Conservation (phyloP, 2,329 filamentous ascomycete species). For the Coniochaeta sp. region DNA sequence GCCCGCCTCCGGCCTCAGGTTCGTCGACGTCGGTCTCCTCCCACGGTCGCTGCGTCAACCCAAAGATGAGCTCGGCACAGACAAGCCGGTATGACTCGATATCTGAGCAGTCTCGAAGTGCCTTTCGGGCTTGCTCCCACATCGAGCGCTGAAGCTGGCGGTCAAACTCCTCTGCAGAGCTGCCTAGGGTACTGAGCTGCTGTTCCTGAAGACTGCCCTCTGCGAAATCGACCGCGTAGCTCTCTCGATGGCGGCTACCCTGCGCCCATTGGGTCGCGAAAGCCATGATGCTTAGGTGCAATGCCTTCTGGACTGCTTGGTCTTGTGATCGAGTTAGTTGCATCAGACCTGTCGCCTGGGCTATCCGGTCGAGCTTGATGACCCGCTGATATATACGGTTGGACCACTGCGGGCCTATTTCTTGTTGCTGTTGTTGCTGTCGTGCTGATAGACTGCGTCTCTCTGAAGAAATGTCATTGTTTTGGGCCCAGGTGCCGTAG, state of each 20-base stretch:
- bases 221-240: conserved; percentile 10
- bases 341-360: conserved; percentile 30
- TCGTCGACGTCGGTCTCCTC: too few relatives aligned
- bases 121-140: conserved; percentile 29
- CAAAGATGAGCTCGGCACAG: conserved; percentile 29
- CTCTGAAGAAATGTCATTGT: too few relatives aligned
- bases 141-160: conserved; percentile 25
- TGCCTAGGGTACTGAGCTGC: too few relatives aligned
- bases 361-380: conserved; percentile 36
- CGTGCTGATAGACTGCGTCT: too few relatives aligned
- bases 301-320: conserved; percentile 32
- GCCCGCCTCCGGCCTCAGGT: too few relatives aligned
- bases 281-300: conserved; percentile 42
- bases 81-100: conserved; percentile 29
- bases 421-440: too few relatives aligned
- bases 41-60: conserved; percentile 26
- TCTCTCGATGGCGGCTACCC: conserved; percentile 18
- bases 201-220: conserved; percentile 1
- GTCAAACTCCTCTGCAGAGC: conserved; percentile 26
- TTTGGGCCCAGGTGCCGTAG: too few relatives aligned
- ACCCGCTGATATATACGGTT: conserved; percentile 44
- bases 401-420: conserved; percentile 32
- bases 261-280: conserved; percentile 46
- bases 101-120: conserved; percentile 25
- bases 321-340: conserved; percentile 32